A percentile compares a stretch with the other conserved stretches of the same genome.
These are phyloP conservation scores for Venturia effusa DNA, from an alignment of 2,329 filamentous ascomycete genomes.

Conservation along the genomic window DNA sequence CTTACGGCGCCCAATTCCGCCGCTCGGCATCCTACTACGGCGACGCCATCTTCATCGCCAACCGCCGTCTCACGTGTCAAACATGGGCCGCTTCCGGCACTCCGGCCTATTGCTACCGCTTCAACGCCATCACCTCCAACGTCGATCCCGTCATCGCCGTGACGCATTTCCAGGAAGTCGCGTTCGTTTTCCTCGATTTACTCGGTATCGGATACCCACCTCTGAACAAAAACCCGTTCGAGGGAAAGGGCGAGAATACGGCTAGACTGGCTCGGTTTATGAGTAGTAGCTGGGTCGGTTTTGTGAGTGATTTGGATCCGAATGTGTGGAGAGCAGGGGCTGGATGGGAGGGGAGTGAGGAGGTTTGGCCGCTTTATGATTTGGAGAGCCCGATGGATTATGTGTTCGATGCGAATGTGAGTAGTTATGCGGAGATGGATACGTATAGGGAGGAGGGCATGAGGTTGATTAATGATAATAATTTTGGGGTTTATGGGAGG, in stretches of 20 bases:
- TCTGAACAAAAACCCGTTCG: slow-evolving; percentile 20
- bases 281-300: slow-evolving; percentile 34
- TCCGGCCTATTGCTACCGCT: slow-evolving; percentile 50
- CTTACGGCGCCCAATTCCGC: slow-evolving; percentile 36
- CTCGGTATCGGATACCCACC: slow-evolving; percentile 32
- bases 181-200: slow-evolving; percentile 37
- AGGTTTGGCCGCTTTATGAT: slow-evolving; percentile 31
- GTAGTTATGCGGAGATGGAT: slow-evolving; percentile 31
- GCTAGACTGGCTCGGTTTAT: slow-evolving; percentile 31
- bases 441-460: slow-evolving; percentile 35
- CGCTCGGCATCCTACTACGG: slow-evolving; percentile 42
- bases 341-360: slow-evolving; percentile 9
- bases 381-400: slow-evolving; percentile 26
- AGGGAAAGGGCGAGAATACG: slow-evolving; percentile 26
- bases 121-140: slow-evolving; percentile 44
- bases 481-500: slow-evolving; percentile 9
- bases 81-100: slow-evolving; percentile 38
- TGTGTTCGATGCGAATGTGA: slow-evolving; percentile 37
- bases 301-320: slow-evolving; percentile 32
- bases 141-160: slow-evolving; percentile 31
- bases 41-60: slow-evolving; percentile 45
- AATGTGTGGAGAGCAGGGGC: slow-evolving; percentile 19
- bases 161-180: slow-evolving; percentile 44
- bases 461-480: slow-evolving; percentile 26
- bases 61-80: slow-evolving; percentile 42